Evolutionary conservation across 2,329 filamentous ascomycete species (phyloP), one percentile per base, ranked within the genome.

Genomic region (Cordyceps javanica): DNA sequence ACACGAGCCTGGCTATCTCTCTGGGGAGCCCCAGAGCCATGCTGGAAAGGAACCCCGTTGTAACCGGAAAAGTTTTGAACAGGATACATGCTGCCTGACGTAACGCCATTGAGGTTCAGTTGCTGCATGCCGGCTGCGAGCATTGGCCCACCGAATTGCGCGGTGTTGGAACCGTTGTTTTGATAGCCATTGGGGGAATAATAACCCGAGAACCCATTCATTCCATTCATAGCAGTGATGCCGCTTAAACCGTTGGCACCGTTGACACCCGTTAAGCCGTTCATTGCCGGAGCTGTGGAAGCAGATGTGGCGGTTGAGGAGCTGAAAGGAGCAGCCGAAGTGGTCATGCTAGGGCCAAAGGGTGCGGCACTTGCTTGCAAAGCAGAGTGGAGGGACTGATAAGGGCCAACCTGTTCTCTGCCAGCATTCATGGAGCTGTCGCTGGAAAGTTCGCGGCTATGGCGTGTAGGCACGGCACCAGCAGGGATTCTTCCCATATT

Each of bases 311-410:
- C 62, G 19, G 66, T 56, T 5, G 62, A 53, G 2, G 68, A 59
- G 7, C 70, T 61, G 8, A 68, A 66, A 19, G 68, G 62, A 19
- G 55, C 45, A 9, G 65, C 67, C 39, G 66, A 59, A 14, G 66
- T 63, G 21, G 70, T 66, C 54, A 67, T 65, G 57, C 82, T 74
- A 11, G 90, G 87, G 8, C 89, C 90, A 68, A 96, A 97, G 0
- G 91, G 82, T 46, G 88, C 78, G 56, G 90, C 90, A 69, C 82
- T 92, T 48, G 87, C 88, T 65, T 97, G 92, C 38, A 97, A 79
- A 46, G 83, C 84, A 46, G 90, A 90, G 59, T 86, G 82, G 60
- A 88, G 80, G 0, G 82, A 82, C 58, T 79, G 83, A 65, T 80
- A 87, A 56, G 73, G 76, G 65, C 68, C 70, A 28, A 69, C 61